Base-by-base conservation (phyloP, 1,139 yeast species). In the Yamadazyma trypodendri region DNA sequence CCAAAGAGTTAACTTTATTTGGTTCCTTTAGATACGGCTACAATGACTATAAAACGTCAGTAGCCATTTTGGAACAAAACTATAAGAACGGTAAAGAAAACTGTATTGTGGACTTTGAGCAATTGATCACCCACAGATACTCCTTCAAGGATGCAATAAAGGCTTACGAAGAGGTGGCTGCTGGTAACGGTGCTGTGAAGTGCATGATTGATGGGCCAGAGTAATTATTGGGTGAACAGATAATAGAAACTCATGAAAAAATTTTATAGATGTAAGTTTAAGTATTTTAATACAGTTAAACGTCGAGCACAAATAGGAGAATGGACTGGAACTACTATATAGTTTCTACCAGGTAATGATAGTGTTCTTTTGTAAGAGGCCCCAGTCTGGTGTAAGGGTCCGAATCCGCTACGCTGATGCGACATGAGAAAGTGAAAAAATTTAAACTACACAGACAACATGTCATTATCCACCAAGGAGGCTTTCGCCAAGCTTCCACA, bases 11-110 rank as follows among this genome's bases (percentile, higher is more conserved):
- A 51, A 70, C 74, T 1, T 65, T 86, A 54, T 79, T 74, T 55
- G 95, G 95, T 27, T 79, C 83, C 44, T 88, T 87, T 73, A 79
- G 97, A 60, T 89, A 89, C 63, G 80, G 81, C 38, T 81, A 73
- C 48, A 83, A 87, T 45, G 95, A 87, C 60, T 88, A 87, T 68
- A 74, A 76, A 49, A 79, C 82, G 33, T 79, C 94, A 2, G 88
- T 88, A 30, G 75, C 76, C 31, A 71, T 88, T 48, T 69, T 87
- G 39, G 74, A 64, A 39, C 72, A 78, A 20, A 68, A 77, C 42
- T 84, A 84, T 38, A 73, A 68, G 49, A 73, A 82, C 39, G 76
- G 83, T 42, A 83, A 79, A 41, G 80, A 76, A 43, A 60, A 63
- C 15, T 65, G 65, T 2, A 53, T 54, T 28, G 58, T 71, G 40